These are phyloP conservation scores for Amanita polypyramis DNA, from an alignment of 768 basidiomycete species.

Conservation along the genomic window DNA sequence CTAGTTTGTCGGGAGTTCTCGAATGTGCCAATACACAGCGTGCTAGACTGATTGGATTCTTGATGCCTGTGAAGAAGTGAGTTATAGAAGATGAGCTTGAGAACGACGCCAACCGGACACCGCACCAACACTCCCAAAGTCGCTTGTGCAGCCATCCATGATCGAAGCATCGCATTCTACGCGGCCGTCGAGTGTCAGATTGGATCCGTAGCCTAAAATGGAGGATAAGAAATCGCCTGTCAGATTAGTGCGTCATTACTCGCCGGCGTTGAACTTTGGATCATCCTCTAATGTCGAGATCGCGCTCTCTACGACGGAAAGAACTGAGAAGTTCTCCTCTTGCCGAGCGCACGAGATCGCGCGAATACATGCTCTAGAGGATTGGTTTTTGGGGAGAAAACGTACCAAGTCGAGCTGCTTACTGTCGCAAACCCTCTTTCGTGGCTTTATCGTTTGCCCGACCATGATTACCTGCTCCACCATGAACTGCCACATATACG, in stretches of 20 bases:
- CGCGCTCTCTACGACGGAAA: slow-evolving; percentile 41
- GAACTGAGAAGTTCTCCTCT: slow-evolving; percentile 15
- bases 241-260: slow-evolving; percentile 5
- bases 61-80: slow-evolving; percentile 35
- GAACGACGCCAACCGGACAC: slow-evolving; percentile 39
- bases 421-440: slow-evolving; percentile 49
- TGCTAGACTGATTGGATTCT: slow-evolving; percentile 61
- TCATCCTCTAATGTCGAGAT: slow-evolving; percentile 57
- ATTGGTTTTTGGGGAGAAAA: background rate
- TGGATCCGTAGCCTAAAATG: slow-evolving; percentile 59
- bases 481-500: slow-evolving; percentile 56
- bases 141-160: slow-evolving; percentile 34
- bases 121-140: slow-evolving; percentile 68
- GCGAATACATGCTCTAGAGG: slow-evolving; percentile 39
- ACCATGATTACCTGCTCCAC: slow-evolving; percentile 65
- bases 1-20: slow-evolving; percentile 34
- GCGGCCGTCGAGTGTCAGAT: slow-evolving; percentile 59
- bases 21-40: slow-evolving; percentile 45
- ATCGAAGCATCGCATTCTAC: slow-evolving; percentile 81
- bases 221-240: background rate
- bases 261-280: slow-evolving; percentile 63
- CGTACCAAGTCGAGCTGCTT: slow-evolving; percentile 9
- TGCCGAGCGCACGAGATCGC: slow-evolving; percentile 20
- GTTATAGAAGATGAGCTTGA: background rate
- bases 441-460: slow-evolving; percentile 36